Evolutionary conservation across 2,329 filamentous ascomycete species (phyloP).

Genomic region (Stemphylium beticola): DNA sequence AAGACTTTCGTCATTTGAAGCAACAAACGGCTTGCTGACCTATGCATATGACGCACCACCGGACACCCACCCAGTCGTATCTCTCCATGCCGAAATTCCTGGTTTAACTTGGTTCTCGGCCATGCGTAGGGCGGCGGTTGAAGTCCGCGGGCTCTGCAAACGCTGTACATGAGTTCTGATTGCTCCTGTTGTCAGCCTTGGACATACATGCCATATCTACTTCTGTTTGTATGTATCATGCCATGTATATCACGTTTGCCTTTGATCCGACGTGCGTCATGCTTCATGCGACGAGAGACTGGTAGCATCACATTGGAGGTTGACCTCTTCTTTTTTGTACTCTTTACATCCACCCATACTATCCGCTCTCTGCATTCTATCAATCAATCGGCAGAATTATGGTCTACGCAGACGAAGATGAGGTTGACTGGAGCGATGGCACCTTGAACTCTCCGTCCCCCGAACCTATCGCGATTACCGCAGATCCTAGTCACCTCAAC

Average conservation of each 20-base stretch:
- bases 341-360: no score
- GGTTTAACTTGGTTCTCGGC: not conserved
- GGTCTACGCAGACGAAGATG: conserved; percentile 24
- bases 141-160: conserved; percentile 15
- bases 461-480: not conserved
- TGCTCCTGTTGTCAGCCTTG: conserved; percentile 3
- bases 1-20: not conserved
- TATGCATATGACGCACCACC: not conserved
- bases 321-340: no score
- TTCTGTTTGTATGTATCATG: not conserved
- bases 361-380: no score
- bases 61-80: not conserved
- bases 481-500: not conserved
- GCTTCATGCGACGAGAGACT: not conserved
- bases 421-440: conserved; percentile 36
- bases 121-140: conserved; percentile 1
- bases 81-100: not conserved
- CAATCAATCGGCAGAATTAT: conserved; percentile 5
- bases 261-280: not conserved
- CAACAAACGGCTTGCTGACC: not conserved
- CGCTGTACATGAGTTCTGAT: conserved; percentile 12
- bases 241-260: not conserved
- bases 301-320: not conserved
- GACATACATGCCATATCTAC: not conserved
- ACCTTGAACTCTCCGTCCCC: conserved; percentile 11